phyloP scores from a whole-genome alignment of 2,329 filamentous ascomycete genomes.

The Colletotrichum lentis region DNA sequence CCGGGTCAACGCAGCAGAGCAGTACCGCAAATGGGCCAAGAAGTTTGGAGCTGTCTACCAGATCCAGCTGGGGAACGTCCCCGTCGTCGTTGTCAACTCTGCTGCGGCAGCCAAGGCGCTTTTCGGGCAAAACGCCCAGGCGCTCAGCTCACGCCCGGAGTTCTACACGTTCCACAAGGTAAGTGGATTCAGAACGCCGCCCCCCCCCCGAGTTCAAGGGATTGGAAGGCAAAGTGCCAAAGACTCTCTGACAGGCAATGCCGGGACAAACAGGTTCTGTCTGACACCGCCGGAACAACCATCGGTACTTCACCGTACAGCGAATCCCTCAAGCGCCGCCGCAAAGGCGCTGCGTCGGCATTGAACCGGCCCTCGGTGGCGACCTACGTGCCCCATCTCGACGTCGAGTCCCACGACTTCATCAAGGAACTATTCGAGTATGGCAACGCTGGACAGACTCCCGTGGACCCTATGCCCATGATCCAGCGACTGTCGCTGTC shows the following conservation, averaged over 20 bases:
- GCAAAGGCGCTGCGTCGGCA: slow-evolving; percentile 71
- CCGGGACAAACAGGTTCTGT: slow-evolving; percentile 58
- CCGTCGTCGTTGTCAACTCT: slow-evolving; percentile 64
- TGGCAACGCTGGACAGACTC: slow-evolving; percentile 60
- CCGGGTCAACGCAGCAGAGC: slow-evolving; percentile 62
- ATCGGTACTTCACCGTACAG: slow-evolving; percentile 74
- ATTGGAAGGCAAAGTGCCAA: too few species aligned
- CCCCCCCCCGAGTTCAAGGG: background rate
- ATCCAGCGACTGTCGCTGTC: slow-evolving; percentile 70
- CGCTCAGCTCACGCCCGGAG: slow-evolving; percentile 63
- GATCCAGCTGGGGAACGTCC: slow-evolving; percentile 65
- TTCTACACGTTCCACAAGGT: slow-evolving; percentile 69
- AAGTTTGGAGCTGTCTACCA: slow-evolving; percentile 61
- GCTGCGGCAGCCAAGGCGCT: slow-evolving; percentile 59
- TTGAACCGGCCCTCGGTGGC: slow-evolving; percentile 71
- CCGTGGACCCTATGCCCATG: slow-evolving; percentile 73
- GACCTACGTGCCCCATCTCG: slow-evolving; percentile 68
- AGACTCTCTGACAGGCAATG: background rate
- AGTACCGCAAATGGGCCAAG: slow-evolving; percentile 63
- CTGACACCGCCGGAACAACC: slow-evolving; percentile 71
- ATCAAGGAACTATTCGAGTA: slow-evolving; percentile 67
- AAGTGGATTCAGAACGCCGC: background rate
- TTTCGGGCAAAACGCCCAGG: slow-evolving; percentile 62
- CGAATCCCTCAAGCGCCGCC: slow-evolving; percentile 68
- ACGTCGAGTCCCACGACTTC: slow-evolving; percentile 70